Conservation (phyloP, 1,139 yeast species). For the Geotrichum europaeum region DNA sequence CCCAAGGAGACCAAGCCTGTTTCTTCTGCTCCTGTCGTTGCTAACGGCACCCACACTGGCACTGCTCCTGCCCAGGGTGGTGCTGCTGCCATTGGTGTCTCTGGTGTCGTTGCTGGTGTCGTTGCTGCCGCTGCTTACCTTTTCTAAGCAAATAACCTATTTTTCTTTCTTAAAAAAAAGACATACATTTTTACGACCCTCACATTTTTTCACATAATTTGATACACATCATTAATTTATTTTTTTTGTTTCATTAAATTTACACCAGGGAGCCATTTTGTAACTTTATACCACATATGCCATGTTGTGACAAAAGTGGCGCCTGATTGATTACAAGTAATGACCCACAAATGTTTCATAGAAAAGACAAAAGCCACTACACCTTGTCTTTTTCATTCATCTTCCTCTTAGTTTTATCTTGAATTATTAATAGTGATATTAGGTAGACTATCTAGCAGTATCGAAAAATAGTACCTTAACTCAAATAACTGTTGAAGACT, state of each 20-base stretch:
- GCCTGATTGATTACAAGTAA: too few species aligned
- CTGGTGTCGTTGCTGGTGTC: conserved; percentile 36
- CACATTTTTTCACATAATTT: background rate
- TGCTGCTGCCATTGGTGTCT: conserved; percentile 28
- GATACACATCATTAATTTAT: background rate
- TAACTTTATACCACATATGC: too few species aligned
- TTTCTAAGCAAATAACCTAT: conserved; percentile 5
- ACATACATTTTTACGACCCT: background rate
- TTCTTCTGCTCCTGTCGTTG: conserved; percentile 11
- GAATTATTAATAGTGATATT: too few species aligned
- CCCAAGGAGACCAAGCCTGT: conserved; percentile 10
- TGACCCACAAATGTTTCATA: too few species aligned
- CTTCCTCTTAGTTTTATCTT: background rate
- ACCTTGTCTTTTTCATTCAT: background rate
- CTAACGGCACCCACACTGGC: conserved; percentile 15
- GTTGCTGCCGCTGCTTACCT: conserved; percentile 37
- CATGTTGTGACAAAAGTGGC: background rate
- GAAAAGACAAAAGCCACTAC: too few species aligned
- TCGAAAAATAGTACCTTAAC: too few species aligned
- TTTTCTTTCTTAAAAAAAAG: background rate
- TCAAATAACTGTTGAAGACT: too few species aligned
- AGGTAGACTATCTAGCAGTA: too few species aligned
- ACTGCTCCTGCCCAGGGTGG: conserved; percentile 19
- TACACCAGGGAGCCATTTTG: too few species aligned
- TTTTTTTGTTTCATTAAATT: too few species aligned